A percentile compares a stretch with the other conserved stretches of the same genome.
These are phyloP conservation scores for Tetrahymena malaccensis DNA, from an alignment of 73 alveolate genomes.

Conservation along the genomic window DNA sequence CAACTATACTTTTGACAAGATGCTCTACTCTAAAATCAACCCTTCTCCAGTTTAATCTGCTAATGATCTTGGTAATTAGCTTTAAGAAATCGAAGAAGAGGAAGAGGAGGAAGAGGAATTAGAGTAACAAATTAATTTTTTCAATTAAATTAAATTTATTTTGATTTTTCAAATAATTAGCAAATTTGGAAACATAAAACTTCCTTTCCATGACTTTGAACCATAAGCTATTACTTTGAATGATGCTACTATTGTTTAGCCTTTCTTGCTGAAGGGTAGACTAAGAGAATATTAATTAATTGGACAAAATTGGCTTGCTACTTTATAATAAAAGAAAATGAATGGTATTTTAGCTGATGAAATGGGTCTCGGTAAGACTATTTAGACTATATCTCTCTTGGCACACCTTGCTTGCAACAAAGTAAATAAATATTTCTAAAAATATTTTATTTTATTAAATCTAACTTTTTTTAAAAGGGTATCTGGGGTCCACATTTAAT, in stretches of 20 bases:
- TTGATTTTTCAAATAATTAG: neutral
- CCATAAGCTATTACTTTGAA: neutral
- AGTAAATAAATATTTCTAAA: neutral
- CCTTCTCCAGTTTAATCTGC: neutral
- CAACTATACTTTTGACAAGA: neutral
- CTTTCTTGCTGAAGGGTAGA: slow-evolving; percentile 78
- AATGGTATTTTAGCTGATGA: slow-evolving; percentile 99
- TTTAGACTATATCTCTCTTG: slow-evolving; percentile 83
- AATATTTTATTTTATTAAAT: neutral
- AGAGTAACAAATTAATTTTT: neutral
- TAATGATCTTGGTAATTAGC: neutral
- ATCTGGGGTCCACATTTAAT: slow-evolving; percentile 99
- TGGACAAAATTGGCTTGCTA: slow-evolving; percentile 97
- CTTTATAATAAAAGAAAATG: slow-evolving; percentile 92
- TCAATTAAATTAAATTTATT: neutral
- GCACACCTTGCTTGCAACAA: slow-evolving; percentile 89
- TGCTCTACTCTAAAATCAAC: neutral
- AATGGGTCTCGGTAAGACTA: slow-evolving; percentile 94
- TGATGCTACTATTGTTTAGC: slow-evolving; percentile 38
- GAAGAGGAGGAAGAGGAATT: slow-evolving; percentile 17
- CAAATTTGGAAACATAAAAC: neutral
- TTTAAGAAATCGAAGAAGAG: slow-evolving; percentile 23
- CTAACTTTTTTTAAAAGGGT: slow-evolving; percentile 29
- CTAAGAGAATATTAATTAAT: slow-evolving; percentile 91
- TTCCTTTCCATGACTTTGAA: neutral